Evolutionary conservation across 1,284 basidiomycete genomes (phyloP), one percentile per base, ranked within the genome.

Genomic region (Puccinia hordei): DNA sequence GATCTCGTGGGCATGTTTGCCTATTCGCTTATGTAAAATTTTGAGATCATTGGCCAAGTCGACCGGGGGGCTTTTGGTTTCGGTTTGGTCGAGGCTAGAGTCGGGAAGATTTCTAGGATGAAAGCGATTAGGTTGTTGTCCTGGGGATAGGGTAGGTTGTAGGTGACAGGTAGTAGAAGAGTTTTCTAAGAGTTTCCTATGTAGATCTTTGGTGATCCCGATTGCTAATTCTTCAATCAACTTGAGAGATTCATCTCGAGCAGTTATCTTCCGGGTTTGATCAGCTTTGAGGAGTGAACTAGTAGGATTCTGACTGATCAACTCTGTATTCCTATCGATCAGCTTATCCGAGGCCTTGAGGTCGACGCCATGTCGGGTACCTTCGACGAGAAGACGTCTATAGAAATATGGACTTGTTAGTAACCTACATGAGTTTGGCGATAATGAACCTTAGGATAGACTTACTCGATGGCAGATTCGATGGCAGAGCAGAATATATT

Each of bases 321-420:
- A 9, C 19, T 69, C 24, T 2, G n/a, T 13, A 17, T 69, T 49
- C 27, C 46, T 13, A 12, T 24, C 68, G 68, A 69, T 5, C 10
- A 69, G 46, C 44, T 51, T 49, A 15, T 69, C 68, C n/a, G 24
- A 46, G 3, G 44, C 46, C 17, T 69, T 69, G 8, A 69, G 27
- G 38, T 69, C 68, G n/a, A 69, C 46, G 22, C 38, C 68, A 51
- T 69, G 46, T 1, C 46, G 41, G 27, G 68, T 69, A 8, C 68
- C 68, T 15, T 69, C 68, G 41, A 69, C n/a, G 30, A 59, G 57
- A 6, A 59, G 9, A 33, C 57, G 57, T 24, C 57, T 59, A 27
- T 17, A 17, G n/a, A 10, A 59, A 59, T 33, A 17, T 33, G 10
- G 17, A 59, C n/a, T n/a, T n/a, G n/a, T n/a, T n/a, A n/a, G n/a